Conservation (phyloP, 2,329 filamentous ascomycete genomes). For the Ophiostoma perfectum region DNA sequence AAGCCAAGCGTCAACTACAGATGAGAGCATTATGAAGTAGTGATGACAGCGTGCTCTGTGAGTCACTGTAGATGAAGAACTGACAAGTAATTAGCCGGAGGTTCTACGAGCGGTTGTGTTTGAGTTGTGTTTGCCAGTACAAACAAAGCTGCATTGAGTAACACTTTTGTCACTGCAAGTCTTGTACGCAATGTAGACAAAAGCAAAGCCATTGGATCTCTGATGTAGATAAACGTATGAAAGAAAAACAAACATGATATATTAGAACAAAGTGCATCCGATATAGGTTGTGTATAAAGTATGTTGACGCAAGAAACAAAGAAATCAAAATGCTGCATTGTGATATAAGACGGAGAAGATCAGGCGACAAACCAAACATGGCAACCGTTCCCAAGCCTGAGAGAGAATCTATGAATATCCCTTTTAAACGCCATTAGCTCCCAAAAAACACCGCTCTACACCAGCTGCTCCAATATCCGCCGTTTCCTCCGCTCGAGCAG, state of each 20-base stretch:
- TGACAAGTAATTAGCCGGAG: too few species aligned
- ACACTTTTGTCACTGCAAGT: too few species aligned
- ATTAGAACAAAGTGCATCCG: too few species aligned
- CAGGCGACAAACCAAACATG: background rate
- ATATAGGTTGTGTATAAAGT: too few species aligned
- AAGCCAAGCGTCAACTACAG: too few species aligned
- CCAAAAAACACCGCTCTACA: background rate
- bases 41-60: too few species aligned
- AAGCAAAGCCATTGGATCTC: too few species aligned
- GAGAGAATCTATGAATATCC: background rate
- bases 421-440: background rate
- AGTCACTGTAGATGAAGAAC: too few species aligned
- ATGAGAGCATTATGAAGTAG: too few species aligned
- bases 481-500: conserved; percentile 78
- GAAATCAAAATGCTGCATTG: conserved; percentile 1
- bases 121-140: background rate
- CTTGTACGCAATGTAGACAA: too few species aligned
- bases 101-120: background rate
- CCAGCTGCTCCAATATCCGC: conserved; percentile 70
- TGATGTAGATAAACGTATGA: too few species aligned
- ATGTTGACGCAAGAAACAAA: background rate
- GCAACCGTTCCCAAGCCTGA: background rate
- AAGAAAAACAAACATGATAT: too few species aligned
- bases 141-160: background rate
- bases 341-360: background rate